Conservation (phyloP, 805 yeast species). For the Kuraishia molischiana region DNA sequence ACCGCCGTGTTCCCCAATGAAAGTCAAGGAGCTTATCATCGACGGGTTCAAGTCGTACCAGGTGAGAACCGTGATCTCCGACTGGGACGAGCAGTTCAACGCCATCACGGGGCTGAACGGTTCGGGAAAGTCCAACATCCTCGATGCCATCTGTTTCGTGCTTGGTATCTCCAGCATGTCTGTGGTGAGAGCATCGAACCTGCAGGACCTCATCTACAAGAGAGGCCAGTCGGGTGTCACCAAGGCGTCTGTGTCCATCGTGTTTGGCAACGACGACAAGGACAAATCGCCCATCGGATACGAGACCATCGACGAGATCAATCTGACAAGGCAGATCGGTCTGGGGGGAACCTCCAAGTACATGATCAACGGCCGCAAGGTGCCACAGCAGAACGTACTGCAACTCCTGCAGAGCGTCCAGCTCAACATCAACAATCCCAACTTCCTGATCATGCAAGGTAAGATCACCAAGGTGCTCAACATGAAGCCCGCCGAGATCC, state of each 20-base stretch:
- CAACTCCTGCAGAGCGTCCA: constrained; percentile 92
- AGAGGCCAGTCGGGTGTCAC: constrained; percentile 98
- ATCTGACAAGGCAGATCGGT: constrained; percentile 85
- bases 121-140: constrained; percentile 95
- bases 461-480: constrained; percentile 94
- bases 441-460: constrained; percentile 97
- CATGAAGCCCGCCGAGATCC: constrained; percentile 87
- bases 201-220: constrained; percentile 91
- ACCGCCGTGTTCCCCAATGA: too few relatives aligned
- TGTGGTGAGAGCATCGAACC: constrained; percentile 88
- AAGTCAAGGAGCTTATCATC: constrained; percentile 90
- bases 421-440: constrained; percentile 92
- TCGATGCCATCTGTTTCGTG: constrained; percentile 98
- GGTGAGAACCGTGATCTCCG: constrained; percentile 87
- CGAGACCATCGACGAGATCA: constrained; percentile 64
- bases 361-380: constrained; percentile 90
- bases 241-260: constrained; percentile 92
- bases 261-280: constrained; percentile 79
- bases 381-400: constrained; percentile 87
- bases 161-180: constrained; percentile 90
- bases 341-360: constrained; percentile 91
- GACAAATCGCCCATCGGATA: constrained; percentile 81
- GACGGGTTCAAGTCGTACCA: constrained; percentile 99
- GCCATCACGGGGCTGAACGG: constrained; percentile 98
- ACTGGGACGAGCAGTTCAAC: constrained; percentile 95